phyloP scores from a whole-genome alignment of 2,329 filamentous ascomycete genomes.

The Tricladium varicosporioides region DNA sequence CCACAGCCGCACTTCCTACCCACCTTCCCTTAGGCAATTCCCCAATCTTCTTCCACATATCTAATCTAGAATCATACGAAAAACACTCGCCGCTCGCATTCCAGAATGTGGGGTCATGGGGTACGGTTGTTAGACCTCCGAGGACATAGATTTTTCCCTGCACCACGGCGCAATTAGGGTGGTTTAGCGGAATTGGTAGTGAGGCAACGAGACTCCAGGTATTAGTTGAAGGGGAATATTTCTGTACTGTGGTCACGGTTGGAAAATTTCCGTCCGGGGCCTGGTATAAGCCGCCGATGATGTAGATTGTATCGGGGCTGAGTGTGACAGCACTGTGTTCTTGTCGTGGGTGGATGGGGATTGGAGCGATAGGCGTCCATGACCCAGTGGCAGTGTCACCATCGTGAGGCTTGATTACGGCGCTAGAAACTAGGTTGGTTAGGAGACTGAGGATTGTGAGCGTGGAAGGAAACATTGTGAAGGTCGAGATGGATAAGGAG shows the following conservation, averaged over 20 bases:
- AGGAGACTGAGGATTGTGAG: neutral
- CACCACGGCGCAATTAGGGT: conserved; percentile 38
- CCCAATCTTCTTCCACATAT: conserved; percentile 21
- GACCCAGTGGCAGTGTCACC: neutral
- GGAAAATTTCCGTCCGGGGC: neutral
- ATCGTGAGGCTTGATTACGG: neutral
- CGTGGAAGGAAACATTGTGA: neutral
- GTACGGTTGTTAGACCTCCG: conserved; percentile 34
- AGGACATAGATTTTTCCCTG: conserved; percentile 40
- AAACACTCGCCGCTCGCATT: conserved; percentile 9
- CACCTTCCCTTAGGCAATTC: conserved; percentile 30
- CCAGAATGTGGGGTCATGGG: conserved; percentile 2
- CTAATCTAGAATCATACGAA: conserved; percentile 8
- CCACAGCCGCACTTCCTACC: conserved; percentile 36
- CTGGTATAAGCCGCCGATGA: conserved; percentile 16
- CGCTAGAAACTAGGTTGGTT: neutral
- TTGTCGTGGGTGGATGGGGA: conserved; percentile 22
- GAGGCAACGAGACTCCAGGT: conserved; percentile 32
- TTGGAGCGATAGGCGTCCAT: neutral
- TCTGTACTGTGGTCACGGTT: conserved; percentile 27
- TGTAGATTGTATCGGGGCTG: conserved; percentile 4
- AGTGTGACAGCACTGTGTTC: conserved; percentile 14
- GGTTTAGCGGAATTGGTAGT: conserved; percentile 35
- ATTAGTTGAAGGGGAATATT: conserved; percentile 34
- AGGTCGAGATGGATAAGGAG: neutral